A percentile compares a stretch with the other conserved stretches of the same genome.
Evolutionary conservation across 2,329 filamentous ascomycete species (phyloP).

Genomic region (Hirsutella minnesotensis): DNA sequence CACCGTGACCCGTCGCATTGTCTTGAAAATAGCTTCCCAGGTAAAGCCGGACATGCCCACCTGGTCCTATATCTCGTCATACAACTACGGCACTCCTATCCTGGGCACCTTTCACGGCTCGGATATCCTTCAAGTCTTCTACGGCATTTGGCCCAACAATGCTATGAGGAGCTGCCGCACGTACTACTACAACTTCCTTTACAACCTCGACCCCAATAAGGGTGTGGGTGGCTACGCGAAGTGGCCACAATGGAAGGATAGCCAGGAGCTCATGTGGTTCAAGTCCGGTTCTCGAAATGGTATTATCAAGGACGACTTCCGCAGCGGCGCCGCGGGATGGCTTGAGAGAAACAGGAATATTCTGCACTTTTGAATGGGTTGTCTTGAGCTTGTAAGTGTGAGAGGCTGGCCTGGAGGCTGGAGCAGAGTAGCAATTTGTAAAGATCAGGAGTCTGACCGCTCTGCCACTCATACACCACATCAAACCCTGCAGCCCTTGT

Average conservation of each 20-base stretch:
- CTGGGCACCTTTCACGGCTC: conserved; percentile 66
- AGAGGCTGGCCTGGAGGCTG: no score
- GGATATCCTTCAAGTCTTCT: conserved; percentile 59
- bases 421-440: no score
- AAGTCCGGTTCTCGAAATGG: conserved; percentile 16
- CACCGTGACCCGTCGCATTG: conserved; percentile 55
- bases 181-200: conserved; percentile 64
- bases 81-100: conserved; percentile 58
- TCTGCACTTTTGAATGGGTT: no score
- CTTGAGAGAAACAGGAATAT: no score
- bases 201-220: conserved; percentile 58
- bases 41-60: conserved; percentile 45
- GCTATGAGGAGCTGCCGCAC: conserved; percentile 47
- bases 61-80: conserved; percentile 68
- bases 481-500: no score
- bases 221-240: conserved; percentile 24
- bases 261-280: conserved; percentile 39
- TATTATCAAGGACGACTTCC: conserved; percentile 25
- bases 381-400: no score
- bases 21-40: conserved; percentile 36
- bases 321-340: conserved; percentile 16
- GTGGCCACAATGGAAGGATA: conserved; percentile 31
- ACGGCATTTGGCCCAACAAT: conserved; percentile 50
- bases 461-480: no score
- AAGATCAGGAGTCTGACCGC: no score